phyloP scores from a whole-genome alignment of 805 yeast species.

The Zygotorulaspora sp. region DNA sequence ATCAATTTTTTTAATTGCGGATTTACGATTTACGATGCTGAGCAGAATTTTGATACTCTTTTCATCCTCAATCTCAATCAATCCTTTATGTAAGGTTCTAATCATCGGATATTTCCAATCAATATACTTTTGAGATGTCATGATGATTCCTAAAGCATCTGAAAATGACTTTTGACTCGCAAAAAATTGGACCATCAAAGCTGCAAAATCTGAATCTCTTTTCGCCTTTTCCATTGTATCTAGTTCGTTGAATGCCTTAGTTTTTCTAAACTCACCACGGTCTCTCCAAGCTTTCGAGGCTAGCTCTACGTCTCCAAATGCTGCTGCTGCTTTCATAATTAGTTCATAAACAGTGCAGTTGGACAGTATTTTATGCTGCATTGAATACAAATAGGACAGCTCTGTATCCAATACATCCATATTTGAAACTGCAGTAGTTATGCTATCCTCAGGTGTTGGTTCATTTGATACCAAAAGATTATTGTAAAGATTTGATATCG shows the following conservation, averaged over 20 bases:
- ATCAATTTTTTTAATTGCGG: slow-evolving; percentile 18
- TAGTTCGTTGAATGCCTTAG: slow-evolving; percentile 44
- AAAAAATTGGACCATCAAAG: slow-evolving; percentile 59
- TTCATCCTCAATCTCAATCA: slow-evolving; percentile 44
- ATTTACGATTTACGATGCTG: slow-evolving; percentile 32
- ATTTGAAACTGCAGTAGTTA: neutral
- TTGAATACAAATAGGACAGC: slow-evolving; percentile 10
- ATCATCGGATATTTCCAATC: slow-evolving; percentile 57
- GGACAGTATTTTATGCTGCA: slow-evolving; percentile 37
- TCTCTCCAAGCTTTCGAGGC: slow-evolving; percentile 72
- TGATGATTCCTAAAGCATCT: slow-evolving; percentile 67
- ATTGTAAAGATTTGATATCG: slow-evolving; percentile 11
- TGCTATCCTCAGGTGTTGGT: neutral
- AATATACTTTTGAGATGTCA: slow-evolving; percentile 63
- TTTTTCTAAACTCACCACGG: slow-evolving; percentile 67
- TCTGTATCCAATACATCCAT: neutral
- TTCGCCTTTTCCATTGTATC: slow-evolving; percentile 44
- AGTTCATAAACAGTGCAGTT: slow-evolving; percentile 51
- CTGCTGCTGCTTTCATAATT: slow-evolving; percentile 62
- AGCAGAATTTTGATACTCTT: slow-evolving; percentile 32
- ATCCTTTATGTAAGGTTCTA: slow-evolving; percentile 38
- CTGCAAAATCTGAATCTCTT: slow-evolving; percentile 50
- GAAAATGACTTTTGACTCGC: slow-evolving; percentile 50
- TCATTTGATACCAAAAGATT: slow-evolving; percentile 2
- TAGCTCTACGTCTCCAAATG: slow-evolving; percentile 48